Conservation (phyloP, 2,329 filamentous ascomycete genomes). For the Fusarium bactridioides region DNA sequence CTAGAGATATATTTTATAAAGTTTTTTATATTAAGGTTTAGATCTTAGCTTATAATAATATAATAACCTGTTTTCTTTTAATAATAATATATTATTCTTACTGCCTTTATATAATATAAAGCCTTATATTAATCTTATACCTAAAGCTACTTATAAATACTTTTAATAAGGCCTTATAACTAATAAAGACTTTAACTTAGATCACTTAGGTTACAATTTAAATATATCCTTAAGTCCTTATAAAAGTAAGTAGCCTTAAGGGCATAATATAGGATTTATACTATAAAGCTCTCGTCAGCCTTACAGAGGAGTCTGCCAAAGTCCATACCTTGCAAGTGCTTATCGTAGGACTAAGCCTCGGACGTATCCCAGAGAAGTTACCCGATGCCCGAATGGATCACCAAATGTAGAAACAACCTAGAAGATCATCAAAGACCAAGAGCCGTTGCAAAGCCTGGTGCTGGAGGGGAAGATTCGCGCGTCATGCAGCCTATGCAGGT, state of each 20-base stretch:
- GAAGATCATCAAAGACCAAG: not conserved
- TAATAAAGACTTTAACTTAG: not conserved
- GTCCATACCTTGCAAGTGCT: slow-evolving; percentile 37
- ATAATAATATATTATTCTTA: not conserved
- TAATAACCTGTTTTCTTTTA: slow-evolving; percentile 22
- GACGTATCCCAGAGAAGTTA: not conserved
- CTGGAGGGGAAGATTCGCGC: not conserved
- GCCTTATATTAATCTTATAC: slow-evolving; percentile 6
- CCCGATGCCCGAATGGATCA: not conserved
- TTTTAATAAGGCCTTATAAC: not conserved
- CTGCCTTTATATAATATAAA: not conserved
- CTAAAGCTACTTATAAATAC: not conserved
- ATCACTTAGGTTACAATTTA: no score
- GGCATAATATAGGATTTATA: slow-evolving; percentile 14
- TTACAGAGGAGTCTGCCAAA: slow-evolving; percentile 27
- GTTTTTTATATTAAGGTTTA: slow-evolving; percentile 22
- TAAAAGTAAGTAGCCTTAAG: slow-evolving; percentile 4
- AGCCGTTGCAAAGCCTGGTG: not conserved
- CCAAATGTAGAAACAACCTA: slow-evolving; percentile 3
- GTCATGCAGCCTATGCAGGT: slow-evolving; percentile 21
- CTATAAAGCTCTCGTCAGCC: slow-evolving; percentile 39
- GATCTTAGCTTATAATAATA: slow-evolving; percentile 32
- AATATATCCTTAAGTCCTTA: not conserved
- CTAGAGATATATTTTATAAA: slow-evolving; percentile 22
- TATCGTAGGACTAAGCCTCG: slow-evolving; percentile 32